Evolutionary conservation across 352 stramenopile species (phyloP).

Genomic region (Pythium coloratum): DNA sequence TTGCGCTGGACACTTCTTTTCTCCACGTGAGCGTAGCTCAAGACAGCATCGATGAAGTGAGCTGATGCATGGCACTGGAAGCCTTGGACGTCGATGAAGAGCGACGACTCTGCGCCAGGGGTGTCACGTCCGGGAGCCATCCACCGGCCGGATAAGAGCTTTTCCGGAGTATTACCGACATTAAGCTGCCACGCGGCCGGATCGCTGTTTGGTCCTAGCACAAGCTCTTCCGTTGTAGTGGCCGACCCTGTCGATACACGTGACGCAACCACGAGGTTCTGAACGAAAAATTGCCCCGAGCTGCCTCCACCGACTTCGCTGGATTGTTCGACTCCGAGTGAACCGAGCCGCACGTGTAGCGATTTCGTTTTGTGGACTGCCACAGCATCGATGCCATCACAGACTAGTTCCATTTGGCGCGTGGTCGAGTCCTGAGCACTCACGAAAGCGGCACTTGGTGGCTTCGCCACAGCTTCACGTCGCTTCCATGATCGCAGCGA

Average conservation of each 20-base stretch:
- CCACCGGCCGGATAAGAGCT: slow-evolving; percentile 63
- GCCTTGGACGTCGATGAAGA: slow-evolving; percentile 71
- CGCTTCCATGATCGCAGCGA: background rate
- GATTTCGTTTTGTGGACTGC: slow-evolving; percentile 25
- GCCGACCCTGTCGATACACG: background rate
- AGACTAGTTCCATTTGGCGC: slow-evolving; percentile 28
- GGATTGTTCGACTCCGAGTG: slow-evolving; percentile 37
- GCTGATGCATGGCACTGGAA: slow-evolving; percentile 68
- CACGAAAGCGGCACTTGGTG: background rate
- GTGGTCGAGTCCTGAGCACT: background rate
- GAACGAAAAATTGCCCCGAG: slow-evolving; percentile 45
- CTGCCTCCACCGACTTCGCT: slow-evolving; percentile 2
- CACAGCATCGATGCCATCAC: slow-evolving; percentile 53
- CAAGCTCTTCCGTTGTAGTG: slow-evolving; percentile 48
- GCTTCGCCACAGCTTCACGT: background rate
- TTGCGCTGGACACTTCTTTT: background rate
- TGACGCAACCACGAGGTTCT: slow-evolving; percentile 64
- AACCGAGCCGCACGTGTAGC: slow-evolving; percentile 61
- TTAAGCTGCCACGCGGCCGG: slow-evolving; percentile 69
- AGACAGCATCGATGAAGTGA: slow-evolving; percentile 41
- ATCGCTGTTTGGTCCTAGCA: slow-evolving; percentile 67
- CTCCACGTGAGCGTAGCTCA: background rate
- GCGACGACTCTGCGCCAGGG: slow-evolving; percentile 1
- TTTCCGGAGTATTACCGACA: slow-evolving; percentile 73
- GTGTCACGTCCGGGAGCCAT: slow-evolving; percentile 27